Percentiles rank a stretch among this genome's conserved stretches.
phyloP scores from a whole-genome alignment of 2,329 filamentous ascomycete genomes.

The Periconia macrospinosa region DNA sequence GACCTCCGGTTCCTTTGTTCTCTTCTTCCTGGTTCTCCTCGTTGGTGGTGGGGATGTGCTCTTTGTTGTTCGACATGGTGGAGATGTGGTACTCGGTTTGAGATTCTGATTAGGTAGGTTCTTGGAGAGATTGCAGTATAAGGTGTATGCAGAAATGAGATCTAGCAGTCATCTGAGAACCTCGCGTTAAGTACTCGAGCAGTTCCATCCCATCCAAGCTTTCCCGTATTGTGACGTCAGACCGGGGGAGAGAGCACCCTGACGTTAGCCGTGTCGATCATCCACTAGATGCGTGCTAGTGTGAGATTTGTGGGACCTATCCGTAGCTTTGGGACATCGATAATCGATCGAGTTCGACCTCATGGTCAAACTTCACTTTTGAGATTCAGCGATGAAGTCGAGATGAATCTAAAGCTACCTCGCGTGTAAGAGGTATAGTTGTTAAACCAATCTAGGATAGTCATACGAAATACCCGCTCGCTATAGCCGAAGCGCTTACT shows the following conservation, averaged over 20 bases:
- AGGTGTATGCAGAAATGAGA: too few species aligned
- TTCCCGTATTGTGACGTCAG: background rate
- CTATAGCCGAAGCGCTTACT: too few species aligned
- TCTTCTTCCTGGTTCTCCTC: constrained; percentile 23
- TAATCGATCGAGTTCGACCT: background rate
- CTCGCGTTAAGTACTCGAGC: background rate
- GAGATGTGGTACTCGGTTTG: background rate
- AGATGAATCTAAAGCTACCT: background rate
- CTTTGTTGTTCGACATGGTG: constrained; percentile 12
- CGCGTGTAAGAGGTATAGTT: too few species aligned
- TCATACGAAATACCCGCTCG: too few species aligned
- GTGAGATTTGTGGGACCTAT: background rate
- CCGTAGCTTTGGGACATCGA: background rate
- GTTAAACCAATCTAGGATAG: too few species aligned
- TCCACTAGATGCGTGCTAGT: background rate
- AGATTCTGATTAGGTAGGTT: too few species aligned
- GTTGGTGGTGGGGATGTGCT: constrained; percentile 32
- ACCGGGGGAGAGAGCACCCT: background rate
- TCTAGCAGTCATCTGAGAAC: background rate
- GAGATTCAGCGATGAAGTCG: too few species aligned
- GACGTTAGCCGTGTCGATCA: background rate
- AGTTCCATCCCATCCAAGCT: background rate
- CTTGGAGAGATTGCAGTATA: too few species aligned
- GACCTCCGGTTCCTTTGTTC: constrained; percentile 24
- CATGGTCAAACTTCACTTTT: background rate